phyloP scores from a whole-genome alignment of 2,329 filamentous ascomycete species.

The Cladophialophora exuberans region DNA sequence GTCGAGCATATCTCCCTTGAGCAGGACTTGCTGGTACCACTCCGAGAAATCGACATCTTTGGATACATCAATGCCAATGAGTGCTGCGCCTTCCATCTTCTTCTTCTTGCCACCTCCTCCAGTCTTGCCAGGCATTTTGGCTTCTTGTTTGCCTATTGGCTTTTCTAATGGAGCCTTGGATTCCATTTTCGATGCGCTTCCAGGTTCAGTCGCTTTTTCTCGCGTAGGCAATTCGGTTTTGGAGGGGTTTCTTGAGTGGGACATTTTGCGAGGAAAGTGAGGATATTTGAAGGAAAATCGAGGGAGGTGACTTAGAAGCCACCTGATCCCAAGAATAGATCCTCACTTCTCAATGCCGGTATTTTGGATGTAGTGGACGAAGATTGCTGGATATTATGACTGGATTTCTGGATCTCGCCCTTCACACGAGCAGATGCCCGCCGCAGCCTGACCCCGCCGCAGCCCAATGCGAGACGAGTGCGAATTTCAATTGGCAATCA shows the following conservation, averaged over 20 bases:
- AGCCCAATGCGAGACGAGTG: not conserved
- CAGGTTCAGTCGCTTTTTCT: slow-evolving; percentile 20
- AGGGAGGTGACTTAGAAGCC: not conserved
- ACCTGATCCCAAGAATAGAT: not conserved
- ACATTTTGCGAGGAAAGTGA: slow-evolving; percentile 14
- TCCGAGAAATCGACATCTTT: slow-evolving; percentile 86
- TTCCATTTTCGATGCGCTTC: slow-evolving; percentile 44
- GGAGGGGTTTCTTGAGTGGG: slow-evolving; percentile 25
- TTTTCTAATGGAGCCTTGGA: slow-evolving; percentile 48
- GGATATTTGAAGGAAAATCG: not conserved
- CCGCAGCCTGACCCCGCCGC: slow-evolving; percentile 5
- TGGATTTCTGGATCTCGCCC: not conserved
- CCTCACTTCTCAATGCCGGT: not conserved
- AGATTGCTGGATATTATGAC: not conserved
- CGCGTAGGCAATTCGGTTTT: slow-evolving; percentile 29
- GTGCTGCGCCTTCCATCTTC: slow-evolving; percentile 62
- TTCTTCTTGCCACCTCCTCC: slow-evolving; percentile 43
- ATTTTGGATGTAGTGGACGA: no score
- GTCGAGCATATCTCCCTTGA: slow-evolving; percentile 96
- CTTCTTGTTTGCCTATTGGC: slow-evolving; percentile 47
- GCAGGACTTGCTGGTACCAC: slow-evolving; percentile 98
- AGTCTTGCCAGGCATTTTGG: slow-evolving; percentile 48
- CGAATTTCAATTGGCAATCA: no score
- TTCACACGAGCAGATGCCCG: slow-evolving; percentile 6
- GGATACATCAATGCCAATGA: slow-evolving; percentile 84